Conservation (phyloP, 1,284 basidiomycete species). For the Malassezia brasiliensis region DNA sequence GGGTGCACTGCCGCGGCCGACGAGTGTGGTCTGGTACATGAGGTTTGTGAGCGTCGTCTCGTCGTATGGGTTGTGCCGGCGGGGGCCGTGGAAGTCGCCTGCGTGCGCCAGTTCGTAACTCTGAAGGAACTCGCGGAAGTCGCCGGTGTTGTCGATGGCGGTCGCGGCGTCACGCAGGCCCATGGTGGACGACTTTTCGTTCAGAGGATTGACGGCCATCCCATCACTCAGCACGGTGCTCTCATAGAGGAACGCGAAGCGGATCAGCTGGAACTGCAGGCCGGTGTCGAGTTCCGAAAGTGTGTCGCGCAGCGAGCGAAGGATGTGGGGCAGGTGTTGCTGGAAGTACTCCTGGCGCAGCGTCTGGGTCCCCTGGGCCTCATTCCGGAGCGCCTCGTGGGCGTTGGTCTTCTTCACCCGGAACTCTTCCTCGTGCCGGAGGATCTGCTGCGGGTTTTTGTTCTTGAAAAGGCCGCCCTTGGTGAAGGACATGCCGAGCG, state of each 20-base stretch:
- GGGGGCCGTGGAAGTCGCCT: slow-evolving; percentile 51
- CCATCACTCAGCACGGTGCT: slow-evolving; percentile 81
- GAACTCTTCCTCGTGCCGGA: slow-evolving; percentile 88
- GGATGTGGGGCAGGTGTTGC: slow-evolving; percentile 82
- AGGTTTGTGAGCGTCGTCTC: slow-evolving; percentile 41
- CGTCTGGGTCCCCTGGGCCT: slow-evolving; percentile 77
- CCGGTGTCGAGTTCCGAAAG: slow-evolving; percentile 93
- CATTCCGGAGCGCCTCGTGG: slow-evolving; percentile 80
- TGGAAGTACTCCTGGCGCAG: slow-evolving; percentile 92
- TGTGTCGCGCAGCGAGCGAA: slow-evolving; percentile 87
- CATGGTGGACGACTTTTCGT: slow-evolving; percentile 23
- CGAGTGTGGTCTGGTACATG: slow-evolving; percentile 10
- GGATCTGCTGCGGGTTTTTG: slow-evolving; percentile 84
- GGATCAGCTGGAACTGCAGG: slow-evolving; percentile 86
- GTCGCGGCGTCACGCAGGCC: slow-evolving; percentile 81
- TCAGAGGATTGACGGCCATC: slow-evolving; percentile 65
- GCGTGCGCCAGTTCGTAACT: slow-evolving; percentile 79
- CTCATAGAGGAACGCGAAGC: slow-evolving; percentile 90
- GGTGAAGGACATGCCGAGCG: slow-evolving; percentile 62
- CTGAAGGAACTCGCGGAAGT: slow-evolving; percentile 95
- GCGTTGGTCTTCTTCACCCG: slow-evolving; percentile 70
- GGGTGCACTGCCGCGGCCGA: not conserved
- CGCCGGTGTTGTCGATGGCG: slow-evolving; percentile 80
- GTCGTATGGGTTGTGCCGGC: slow-evolving; percentile 48
- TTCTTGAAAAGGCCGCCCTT: slow-evolving; percentile 77